Percentiles rank a stretch among this genome's conserved stretches.
phyloP scores from a whole-genome alignment of 352 stramenopile genomes.

The Nothophytophthora sp. region DNA sequence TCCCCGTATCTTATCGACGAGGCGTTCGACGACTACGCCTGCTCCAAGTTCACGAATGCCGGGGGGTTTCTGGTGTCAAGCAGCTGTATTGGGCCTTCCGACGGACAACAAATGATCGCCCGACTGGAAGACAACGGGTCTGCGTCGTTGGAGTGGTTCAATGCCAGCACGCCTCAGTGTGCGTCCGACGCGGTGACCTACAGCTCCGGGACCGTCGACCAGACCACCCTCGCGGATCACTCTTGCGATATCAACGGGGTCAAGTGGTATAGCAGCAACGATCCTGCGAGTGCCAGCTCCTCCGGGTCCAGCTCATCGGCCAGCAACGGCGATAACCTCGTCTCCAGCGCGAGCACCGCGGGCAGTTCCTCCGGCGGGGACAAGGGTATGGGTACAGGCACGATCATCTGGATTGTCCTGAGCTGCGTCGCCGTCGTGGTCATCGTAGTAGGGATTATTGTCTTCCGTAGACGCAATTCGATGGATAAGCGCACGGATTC shows the following conservation, averaged over 20 bases:
- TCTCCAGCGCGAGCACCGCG: too few species aligned
- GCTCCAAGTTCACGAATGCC: slow-evolving; percentile 4
- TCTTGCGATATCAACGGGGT: slow-evolving; percentile 19
- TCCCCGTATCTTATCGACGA: slow-evolving; percentile 21
- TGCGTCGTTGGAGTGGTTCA: slow-evolving; percentile 12
- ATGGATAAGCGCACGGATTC: too few species aligned
- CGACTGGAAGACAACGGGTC: slow-evolving; percentile 19
- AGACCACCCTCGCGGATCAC: slow-evolving; percentile 6
- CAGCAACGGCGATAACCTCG: too few species aligned
- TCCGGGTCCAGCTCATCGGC: background rate
- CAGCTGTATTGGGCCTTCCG: slow-evolving; percentile 7
- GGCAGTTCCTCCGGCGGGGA: too few species aligned
- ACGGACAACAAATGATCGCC: slow-evolving; percentile 5
- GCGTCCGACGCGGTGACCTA: slow-evolving; percentile 1
- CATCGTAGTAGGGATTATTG: background rate
- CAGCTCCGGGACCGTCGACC: slow-evolving; percentile 3
- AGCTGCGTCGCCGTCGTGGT: background rate
- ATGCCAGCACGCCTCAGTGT: slow-evolving; percentile 13
- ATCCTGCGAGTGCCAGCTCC: slow-evolving; percentile 12
- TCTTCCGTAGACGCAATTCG: background rate
- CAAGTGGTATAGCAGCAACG: slow-evolving; percentile 23
- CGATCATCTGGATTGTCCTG: too few species aligned
- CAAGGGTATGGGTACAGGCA: too few species aligned
- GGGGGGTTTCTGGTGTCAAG: slow-evolving; percentile 10
- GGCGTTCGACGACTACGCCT: slow-evolving; percentile 3